A percentile compares a stretch with the other conserved stretches of the same genome.
These are phyloP conservation scores for Beauveria sp. DNA, from an alignment of 2,329 filamentous ascomycete genomes.

Conservation along the genomic window DNA sequence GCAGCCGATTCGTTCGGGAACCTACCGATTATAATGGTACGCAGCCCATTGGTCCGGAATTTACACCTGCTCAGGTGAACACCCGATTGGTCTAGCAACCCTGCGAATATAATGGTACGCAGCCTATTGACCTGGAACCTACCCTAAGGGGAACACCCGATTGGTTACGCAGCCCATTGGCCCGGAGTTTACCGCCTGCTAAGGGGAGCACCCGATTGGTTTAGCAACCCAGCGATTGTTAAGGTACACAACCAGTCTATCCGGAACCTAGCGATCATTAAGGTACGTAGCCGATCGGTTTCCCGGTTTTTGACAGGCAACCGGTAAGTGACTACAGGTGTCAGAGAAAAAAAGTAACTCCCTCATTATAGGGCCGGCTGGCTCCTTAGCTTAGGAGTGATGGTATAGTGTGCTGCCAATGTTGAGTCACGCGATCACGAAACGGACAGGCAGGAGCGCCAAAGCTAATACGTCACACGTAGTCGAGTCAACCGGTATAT, in stretches of 20 bases:
- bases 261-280: not conserved
- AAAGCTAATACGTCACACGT: not conserved
- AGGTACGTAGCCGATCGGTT: not conserved
- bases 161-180: too few relatives aligned
- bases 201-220: too few relatives aligned
- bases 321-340: not conserved
- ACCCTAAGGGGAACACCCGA: too few relatives aligned
- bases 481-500: not conserved
- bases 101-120: not conserved
- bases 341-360: not conserved
- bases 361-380: not conserved
- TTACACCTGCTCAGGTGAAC: not conserved
- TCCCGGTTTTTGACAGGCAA: not conserved
- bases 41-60: not conserved
- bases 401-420: not conserved
- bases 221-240: too few relatives aligned
- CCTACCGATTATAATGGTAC: not conserved
- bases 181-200: too few relatives aligned
- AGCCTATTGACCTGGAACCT: too few relatives aligned
- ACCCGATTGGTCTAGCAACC: not conserved
- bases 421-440: not conserved
- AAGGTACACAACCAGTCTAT: not conserved
- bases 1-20: not conserved
- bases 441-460: not conserved
- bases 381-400: not conserved